Evolutionary conservation across 768 basidiomycete genomes (phyloP), one percentile per base, ranked within the genome.

Genomic region (Hydnum rufescens): DNA sequence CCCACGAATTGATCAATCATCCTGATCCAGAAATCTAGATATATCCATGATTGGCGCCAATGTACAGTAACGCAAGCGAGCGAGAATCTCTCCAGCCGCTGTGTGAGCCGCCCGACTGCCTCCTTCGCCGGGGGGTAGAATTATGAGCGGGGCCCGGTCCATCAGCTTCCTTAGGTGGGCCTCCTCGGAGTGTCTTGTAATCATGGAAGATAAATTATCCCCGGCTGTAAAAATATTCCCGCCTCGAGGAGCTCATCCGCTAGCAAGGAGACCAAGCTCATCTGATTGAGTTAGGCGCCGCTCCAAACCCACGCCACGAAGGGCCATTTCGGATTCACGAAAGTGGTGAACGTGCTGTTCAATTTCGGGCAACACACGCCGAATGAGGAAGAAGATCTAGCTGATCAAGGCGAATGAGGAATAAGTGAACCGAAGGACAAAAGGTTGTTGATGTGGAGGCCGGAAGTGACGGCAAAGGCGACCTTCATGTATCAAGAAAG

Each of bases 21-120:
- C 54, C 77, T 72, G 67, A 97, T 99, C 90, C 90, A 96, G 58
- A 95, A 95, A 64, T 99, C 95, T 3, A 89, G 87, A 63, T 99
- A 93, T 86, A 48, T 96, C 87, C 71, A 93, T 78, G 51, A 93
- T 64, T 8, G 93, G 90, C 60, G 83, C 78, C 36, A 96, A 61
- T 1, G 80, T 70, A 61, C 87, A 92, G 3, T 82, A 74, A 93
- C 77, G 2, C 80, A 70, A 61, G 87, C 90, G 3, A n/a, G 83
- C 74, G 0, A 82, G 69, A 58, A 96, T 74, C 66, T 99, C 95
- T 44, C 88, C 69, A 2, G 78, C 76, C 16, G 85, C 77, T 32
- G 82, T 74, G 55, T 67, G 74, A 46, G 93, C 70, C 3, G 76
- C 78, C 56, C 71, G 71, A 60, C 87, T 92, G 46, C 66, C 68